phyloP scores from a whole-genome alignment of 2,329 filamentous ascomycete species.

The Phoma sp. region DNA sequence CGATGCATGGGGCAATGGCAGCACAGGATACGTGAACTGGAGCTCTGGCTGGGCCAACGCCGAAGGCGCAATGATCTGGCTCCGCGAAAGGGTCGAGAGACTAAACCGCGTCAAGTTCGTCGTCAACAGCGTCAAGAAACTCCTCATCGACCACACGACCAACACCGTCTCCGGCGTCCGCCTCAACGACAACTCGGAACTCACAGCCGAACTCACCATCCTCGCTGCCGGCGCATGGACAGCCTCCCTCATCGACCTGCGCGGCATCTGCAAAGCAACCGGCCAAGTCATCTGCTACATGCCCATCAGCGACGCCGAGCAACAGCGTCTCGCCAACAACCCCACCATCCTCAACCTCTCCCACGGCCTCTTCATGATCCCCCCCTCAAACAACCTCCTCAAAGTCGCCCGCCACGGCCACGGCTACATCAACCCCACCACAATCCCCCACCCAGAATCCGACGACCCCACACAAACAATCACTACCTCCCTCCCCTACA shows the following conservation, averaged over 20 bases:
- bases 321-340: constrained; percentile 67
- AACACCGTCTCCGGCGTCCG: constrained; percentile 64
- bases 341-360: constrained; percentile 78
- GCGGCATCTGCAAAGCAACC: constrained; percentile 78
- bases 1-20: constrained; percentile 54
- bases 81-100: constrained; percentile 62
- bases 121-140: constrained; percentile 57
- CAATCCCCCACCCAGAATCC: constrained; percentile 57
- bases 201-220: constrained; percentile 75
- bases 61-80: constrained; percentile 71
- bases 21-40: constrained; percentile 76
- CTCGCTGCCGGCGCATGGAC: constrained; percentile 91
- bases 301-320: constrained; percentile 74
- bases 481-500: constrained; percentile 58
- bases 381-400: constrained; percentile 60
- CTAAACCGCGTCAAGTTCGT: constrained; percentile 62
- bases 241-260: constrained; percentile 76
- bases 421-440: constrained; percentile 58
- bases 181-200: constrained; percentile 57
- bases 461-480: constrained; percentile 46
- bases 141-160: constrained; percentile 49
- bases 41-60: constrained; percentile 84
- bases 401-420: constrained; percentile 61
- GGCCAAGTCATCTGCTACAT: constrained; percentile 84
- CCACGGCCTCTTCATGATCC: constrained; percentile 77